A percentile compares a stretch with the other conserved stretches of the same genome.
These are phyloP conservation scores for Capsicum chinense DNA, from an alignment of 257 asterid genomes.

Conservation along the genomic window DNA sequence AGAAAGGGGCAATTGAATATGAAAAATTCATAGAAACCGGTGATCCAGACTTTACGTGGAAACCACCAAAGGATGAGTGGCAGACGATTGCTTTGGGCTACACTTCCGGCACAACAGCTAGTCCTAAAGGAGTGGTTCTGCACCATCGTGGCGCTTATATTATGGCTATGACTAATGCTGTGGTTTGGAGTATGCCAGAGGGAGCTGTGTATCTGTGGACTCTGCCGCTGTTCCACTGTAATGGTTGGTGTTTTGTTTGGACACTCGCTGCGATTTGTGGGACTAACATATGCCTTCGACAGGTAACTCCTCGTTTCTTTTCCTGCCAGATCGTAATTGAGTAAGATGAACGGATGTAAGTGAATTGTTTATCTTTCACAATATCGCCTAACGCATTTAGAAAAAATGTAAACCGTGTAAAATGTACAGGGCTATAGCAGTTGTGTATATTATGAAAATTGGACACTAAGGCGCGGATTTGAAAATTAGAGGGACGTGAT, in stretches of 20 bases:
- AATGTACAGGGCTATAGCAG: background rate
- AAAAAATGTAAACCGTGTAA: background rate
- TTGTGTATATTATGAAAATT: background rate
- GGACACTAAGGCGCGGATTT: background rate
- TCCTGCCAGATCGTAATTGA: background rate
- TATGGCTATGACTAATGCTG: slow-evolving; percentile 75
- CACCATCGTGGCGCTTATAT: slow-evolving; percentile 97
- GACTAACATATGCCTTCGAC: slow-evolving; percentile 89
- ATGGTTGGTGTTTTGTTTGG: slow-evolving; percentile 98
- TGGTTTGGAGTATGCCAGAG: slow-evolving; percentile 78
- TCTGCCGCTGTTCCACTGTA: slow-evolving; percentile 92
- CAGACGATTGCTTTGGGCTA: slow-evolving; percentile 88
- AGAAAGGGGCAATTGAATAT: slow-evolving; percentile 74
- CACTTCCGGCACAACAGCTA: slow-evolving; percentile 96
- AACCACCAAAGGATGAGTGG: slow-evolving; percentile 92
- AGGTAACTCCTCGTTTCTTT: slow-evolving; percentile 46
- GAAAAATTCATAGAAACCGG: slow-evolving; percentile 83
- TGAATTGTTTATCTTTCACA: background rate
- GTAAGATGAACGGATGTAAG: background rate
- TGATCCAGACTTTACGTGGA: slow-evolving; percentile 73
- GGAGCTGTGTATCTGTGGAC: slow-evolving; percentile 91
- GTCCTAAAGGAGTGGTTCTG: slow-evolving; percentile 97
- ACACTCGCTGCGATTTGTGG: slow-evolving; percentile 83
- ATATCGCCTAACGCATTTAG: background rate
- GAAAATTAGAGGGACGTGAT: background rate